Evolutionary conservation across 2,329 filamentous ascomycete genomes (phyloP).

Genomic region (Exophiala spinifera): DNA sequence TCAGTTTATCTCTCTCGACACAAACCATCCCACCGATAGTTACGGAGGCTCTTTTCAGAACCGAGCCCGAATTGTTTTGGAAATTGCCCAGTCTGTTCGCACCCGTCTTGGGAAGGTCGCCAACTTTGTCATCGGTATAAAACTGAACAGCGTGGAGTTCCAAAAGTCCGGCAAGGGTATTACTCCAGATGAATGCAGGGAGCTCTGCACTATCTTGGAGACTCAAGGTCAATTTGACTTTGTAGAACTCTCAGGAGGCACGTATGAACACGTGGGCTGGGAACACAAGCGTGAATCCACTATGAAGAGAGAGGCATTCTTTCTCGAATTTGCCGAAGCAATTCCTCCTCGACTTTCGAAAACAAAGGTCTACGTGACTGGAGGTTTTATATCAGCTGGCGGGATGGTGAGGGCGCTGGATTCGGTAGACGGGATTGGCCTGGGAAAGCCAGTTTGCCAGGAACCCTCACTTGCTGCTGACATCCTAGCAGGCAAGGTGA

Average conservation of each 20-base stretch:
- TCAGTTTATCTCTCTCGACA: slow-evolving; percentile 54
- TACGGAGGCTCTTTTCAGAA: slow-evolving; percentile 67
- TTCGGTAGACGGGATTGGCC: too few relatives aligned
- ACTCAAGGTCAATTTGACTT: slow-evolving; percentile 38
- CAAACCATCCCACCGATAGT: slow-evolving; percentile 58
- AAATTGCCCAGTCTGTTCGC: slow-evolving; percentile 46
- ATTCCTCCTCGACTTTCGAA: slow-evolving; percentile 40
- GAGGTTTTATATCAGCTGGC: too few relatives aligned
- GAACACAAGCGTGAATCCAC: slow-evolving; percentile 53
- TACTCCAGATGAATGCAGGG: slow-evolving; percentile 49
- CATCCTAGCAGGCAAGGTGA: slow-evolving; percentile 38
- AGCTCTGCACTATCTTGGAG: slow-evolving; percentile 39
- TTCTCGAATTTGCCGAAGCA: slow-evolving; percentile 57
- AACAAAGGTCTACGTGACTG: too few relatives aligned
- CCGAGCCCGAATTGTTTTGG: slow-evolving; percentile 58
- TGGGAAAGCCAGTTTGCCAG: too few relatives aligned
- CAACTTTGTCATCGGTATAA: slow-evolving; percentile 52
- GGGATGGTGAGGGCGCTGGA: too few relatives aligned
- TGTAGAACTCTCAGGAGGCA: slow-evolving; percentile 60
- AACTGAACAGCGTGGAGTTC: slow-evolving; percentile 59
- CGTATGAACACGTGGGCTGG: slow-evolving; percentile 55
- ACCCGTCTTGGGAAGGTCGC: slow-evolving; percentile 14
- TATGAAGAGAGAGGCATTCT: slow-evolving; percentile 57
- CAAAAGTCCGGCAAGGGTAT: slow-evolving; percentile 40
- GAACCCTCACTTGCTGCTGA: slow-evolving; percentile 30